A percentile compares a stretch with the other conserved stretches of the same genome.
These are phyloP conservation scores for Eucalyptus urophylla DNA, from an alignment of 345 rosid species.

Conservation along the genomic window DNA sequence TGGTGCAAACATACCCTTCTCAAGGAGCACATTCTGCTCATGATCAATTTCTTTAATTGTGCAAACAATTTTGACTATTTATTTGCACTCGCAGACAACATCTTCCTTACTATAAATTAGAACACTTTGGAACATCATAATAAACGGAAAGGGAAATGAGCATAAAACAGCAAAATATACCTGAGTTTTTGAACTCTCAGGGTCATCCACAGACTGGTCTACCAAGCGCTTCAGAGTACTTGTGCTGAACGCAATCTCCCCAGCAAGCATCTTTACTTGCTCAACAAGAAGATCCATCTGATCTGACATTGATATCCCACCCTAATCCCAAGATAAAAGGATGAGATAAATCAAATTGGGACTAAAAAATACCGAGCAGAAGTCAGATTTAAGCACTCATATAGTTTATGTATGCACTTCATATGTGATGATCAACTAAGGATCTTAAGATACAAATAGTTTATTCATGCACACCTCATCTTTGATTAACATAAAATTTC, in stretches of 20 bases:
- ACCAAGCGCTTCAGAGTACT: conserved; percentile 94
- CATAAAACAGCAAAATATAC: conserved; percentile 13
- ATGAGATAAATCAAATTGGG: background rate
- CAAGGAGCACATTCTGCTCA: background rate
- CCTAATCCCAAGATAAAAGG: conserved; percentile 23
- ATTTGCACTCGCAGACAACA: background rate
- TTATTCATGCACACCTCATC: background rate
- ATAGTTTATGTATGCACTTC: background rate
- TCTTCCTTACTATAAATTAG: background rate
- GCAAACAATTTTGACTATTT: background rate
- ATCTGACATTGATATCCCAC: conserved; percentile 56
- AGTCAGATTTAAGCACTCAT: background rate
- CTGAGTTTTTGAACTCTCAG: conserved; percentile 71
- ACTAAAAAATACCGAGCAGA: background rate
- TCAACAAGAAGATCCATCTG: conserved; percentile 96
- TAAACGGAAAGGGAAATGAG: background rate
- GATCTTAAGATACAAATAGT: background rate
- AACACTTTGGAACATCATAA: background rate
- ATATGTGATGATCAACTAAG: background rate
- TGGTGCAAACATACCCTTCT: background rate
- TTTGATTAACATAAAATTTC: background rate
- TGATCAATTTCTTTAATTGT: background rate
- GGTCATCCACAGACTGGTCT: conserved; percentile 85
- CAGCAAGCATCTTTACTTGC: conserved; percentile 99
- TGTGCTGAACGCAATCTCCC: conserved; percentile 85